These are phyloP conservation scores for Annulohypoxylon stygium DNA, from an alignment of 495 filamentous ascomycete genomes.

Conservation along the genomic window DNA sequence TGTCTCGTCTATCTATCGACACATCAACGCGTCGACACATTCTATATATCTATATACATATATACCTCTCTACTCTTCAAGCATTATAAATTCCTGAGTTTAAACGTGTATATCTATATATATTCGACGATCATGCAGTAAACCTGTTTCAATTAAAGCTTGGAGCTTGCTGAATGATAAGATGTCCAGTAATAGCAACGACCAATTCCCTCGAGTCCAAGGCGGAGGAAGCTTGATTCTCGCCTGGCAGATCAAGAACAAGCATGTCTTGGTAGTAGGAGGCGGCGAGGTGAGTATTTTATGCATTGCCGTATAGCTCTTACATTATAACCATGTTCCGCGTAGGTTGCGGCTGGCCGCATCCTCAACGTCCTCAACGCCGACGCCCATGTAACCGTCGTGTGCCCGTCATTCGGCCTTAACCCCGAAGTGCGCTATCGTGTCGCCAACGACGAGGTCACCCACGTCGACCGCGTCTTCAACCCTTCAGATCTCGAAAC, in stretches of 20 bases:
- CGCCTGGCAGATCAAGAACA: slow-evolving; percentile 92
- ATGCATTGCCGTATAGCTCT: neutral
- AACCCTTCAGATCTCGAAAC: slow-evolving; percentile 81
- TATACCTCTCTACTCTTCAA: neutral
- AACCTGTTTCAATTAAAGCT: slow-evolving; percentile 5
- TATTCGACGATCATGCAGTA: slow-evolving; percentile 37
- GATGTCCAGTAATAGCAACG: slow-evolving; percentile 61
- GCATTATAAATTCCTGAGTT: neutral
- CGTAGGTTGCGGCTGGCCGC: slow-evolving; percentile 91
- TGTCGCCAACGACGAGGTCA: slow-evolving; percentile 76
- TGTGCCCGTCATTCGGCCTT: slow-evolving; percentile 82
- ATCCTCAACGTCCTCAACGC: slow-evolving; percentile 94
- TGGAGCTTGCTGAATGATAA: slow-evolving; percentile 29
- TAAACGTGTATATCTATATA: neutral
- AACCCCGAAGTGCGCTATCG: slow-evolving; percentile 90
- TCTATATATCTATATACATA: neutral
- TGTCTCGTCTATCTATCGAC: neutral
- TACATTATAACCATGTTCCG: neutral
- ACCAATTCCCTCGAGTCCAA: slow-evolving; percentile 80
- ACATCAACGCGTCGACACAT: neutral
- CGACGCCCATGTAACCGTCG: slow-evolving; percentile 88
- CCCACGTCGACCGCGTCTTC: slow-evolving; percentile 85
- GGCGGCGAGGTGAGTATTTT: slow-evolving; percentile 82
- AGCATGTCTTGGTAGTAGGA: slow-evolving; percentile 86
- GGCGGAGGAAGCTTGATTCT: slow-evolving; percentile 92